Evolutionary conservation across 495 filamentous ascomycete species (phyloP), one percentile per base, ranked within the genome.

Genomic region (Tuber brumale): DNA sequence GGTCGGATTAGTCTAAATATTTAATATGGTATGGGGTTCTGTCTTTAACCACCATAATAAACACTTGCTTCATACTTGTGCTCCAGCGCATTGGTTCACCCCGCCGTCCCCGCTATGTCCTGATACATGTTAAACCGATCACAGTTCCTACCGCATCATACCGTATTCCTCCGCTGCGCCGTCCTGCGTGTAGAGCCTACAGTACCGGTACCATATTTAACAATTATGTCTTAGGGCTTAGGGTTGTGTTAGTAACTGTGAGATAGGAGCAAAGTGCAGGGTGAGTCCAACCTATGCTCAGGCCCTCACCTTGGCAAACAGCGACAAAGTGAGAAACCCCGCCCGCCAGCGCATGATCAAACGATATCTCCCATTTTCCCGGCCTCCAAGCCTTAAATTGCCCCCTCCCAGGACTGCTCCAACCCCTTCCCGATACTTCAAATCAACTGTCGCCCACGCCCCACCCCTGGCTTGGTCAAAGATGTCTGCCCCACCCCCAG

Each of bases 321-420:
- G 31, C 5, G 57, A 14, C 27, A 66, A 66, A 66, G 57, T 35
- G 27, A 35, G 57, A 14, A 66, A 66, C n/a, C n/a, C n/a, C n/a
- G 18, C 31, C 16, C 12, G 12, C 57, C 57, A 35, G 57, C 31
- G 57, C 4, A 66, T 66, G 57, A 66, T 35, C 57, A 66, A 35
- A 35, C 57, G 57, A 66, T 66, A 66, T 66, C 57, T 66, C 57
- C n/a, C n/a, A n/a, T n/a, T n/a, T n/a, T n/a, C n/a, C n/a, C 57
- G 27, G 27, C 27, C 31, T 19, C 27, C 27, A 18, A 19, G 57
- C 57, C 57, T 66, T n/a, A 31, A 66, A 66, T 66, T 1, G 3
- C 8, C 27, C 57, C 19, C 7, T 66, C 27, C 4, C 5, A 10
- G 16, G 31, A 66, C 6, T 35, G 9, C 14, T 35, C 12, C 27